Conservation (phyloP, 2,329 filamentous ascomycete species). For the Colletotrichum chrysophilum region DNA sequence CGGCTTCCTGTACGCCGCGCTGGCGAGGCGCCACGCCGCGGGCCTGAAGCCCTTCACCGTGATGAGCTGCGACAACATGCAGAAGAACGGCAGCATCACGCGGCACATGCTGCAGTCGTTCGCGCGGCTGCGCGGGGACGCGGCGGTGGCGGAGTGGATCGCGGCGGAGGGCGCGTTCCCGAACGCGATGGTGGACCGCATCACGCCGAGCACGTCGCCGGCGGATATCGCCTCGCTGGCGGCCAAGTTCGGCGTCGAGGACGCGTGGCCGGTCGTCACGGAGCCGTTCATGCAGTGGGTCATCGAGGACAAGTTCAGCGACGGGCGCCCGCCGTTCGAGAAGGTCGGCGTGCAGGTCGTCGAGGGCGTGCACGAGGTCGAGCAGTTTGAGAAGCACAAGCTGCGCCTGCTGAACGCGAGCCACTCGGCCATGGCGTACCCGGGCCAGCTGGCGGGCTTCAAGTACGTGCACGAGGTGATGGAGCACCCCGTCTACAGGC, state of each 20-base stretch:
- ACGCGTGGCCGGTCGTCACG: conserved; percentile 58
- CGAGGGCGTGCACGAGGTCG: conserved; percentile 54
- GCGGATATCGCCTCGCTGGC: conserved; percentile 50
- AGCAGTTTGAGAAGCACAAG: conserved; percentile 63
- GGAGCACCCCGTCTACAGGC: conserved; percentile 49
- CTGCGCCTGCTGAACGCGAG: conserved; percentile 58
- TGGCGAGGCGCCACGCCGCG: conserved; percentile 47
- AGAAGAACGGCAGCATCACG: conserved; percentile 60
- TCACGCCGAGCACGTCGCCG: conserved; percentile 54
- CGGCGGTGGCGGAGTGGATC: conserved; percentile 55
- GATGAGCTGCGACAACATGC: conserved; percentile 62
- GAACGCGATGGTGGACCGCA: conserved; percentile 62
- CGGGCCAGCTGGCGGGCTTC: conserved; percentile 56
- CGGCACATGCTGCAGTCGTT: conserved; percentile 57
- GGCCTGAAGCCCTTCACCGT: conserved; percentile 59
- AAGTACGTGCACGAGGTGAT: conserved; percentile 61
- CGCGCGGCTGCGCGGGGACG: conserved; percentile 47
- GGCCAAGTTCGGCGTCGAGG: conserved; percentile 50
- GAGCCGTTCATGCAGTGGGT: conserved; percentile 63
- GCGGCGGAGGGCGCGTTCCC: conserved; percentile 52
- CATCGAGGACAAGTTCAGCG: conserved; percentile 55
- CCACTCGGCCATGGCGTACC: conserved; percentile 58
- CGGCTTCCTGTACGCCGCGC: conserved; percentile 57
- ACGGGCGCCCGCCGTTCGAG: conserved; percentile 57
- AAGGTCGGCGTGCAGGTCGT: conserved; percentile 59